A percentile compares a stretch with the other conserved stretches of the same genome.
These are phyloP conservation scores for Penicillium frequentans DNA, from an alignment of 2,329 filamentous ascomycete genomes.

Conservation along the genomic window DNA sequence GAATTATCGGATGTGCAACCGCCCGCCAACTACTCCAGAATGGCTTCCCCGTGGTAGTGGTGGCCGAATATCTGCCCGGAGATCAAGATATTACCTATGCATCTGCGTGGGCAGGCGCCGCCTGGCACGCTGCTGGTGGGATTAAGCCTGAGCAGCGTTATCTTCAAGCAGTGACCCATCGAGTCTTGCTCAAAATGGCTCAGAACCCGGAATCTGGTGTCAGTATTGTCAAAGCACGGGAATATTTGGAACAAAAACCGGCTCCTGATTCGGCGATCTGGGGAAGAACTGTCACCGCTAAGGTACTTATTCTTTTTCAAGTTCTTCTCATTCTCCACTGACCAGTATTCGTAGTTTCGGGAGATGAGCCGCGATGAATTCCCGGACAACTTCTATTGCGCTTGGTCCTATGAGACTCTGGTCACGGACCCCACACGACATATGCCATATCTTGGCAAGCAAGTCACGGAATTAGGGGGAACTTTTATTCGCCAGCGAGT, in stretches of 20 bases:
- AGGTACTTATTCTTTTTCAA: conserved; percentile 22
- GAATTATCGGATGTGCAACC: conserved; percentile 41
- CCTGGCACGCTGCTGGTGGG: conserved; percentile 40
- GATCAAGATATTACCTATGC: conserved; percentile 39
- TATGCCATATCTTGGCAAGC: conserved; percentile 35
- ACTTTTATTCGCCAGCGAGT: conserved; percentile 36
- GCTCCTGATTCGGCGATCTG: conserved; percentile 34
- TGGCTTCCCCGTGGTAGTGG: conserved; percentile 36
- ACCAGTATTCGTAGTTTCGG: conserved; percentile 28
- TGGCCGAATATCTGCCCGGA: conserved; percentile 39
- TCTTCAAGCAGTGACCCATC: conserved; percentile 36
- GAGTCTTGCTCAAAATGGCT: conserved; percentile 36
- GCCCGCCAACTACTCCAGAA: conserved; percentile 36
- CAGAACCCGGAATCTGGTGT: conserved; percentile 36
- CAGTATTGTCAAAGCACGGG: conserved; percentile 34
- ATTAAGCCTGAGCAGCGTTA: conserved; percentile 37
- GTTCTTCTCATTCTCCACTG: not conserved
- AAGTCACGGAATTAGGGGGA: conserved; percentile 33
- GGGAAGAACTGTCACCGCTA: conserved; percentile 37
- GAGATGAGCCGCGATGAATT: conserved; percentile 32
- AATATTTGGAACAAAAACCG: conserved; percentile 37
- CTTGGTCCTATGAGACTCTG: conserved; percentile 38
- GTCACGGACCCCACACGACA: conserved; percentile 40
- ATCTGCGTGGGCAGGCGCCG: conserved; percentile 41
- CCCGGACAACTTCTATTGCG: conserved; percentile 33